Evolutionary conservation across 2,329 filamentous ascomycete genomes (phyloP), one percentile per base, ranked within the genome.

Genomic region (Cytospora schulzeri): DNA sequence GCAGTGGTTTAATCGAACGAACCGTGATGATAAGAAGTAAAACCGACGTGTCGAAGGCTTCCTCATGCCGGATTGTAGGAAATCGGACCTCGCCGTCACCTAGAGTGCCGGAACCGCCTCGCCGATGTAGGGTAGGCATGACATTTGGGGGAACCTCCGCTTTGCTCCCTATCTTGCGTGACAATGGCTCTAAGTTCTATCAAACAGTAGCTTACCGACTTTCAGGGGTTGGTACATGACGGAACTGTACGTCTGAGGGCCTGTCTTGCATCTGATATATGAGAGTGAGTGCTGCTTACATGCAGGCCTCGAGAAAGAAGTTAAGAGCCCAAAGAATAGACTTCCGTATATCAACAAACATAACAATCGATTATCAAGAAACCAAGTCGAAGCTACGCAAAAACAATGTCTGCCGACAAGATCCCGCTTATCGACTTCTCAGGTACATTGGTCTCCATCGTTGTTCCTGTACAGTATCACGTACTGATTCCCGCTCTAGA

Each of bases 381-480:
- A 12, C 6, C n/a, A 22, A 15, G 8, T 26, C 6, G 28, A 5
- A 24, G 24, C 45, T 29, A 19, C 14, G n/a, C n/a, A n/a, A n/a
- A n/a, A 14, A 60, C 33, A 14, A 66, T 66, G 64, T 60, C 64
- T 6, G 50, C 64, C 15, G 51, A 53, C 14, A 59, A 60, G 35
- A 66, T 66, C 14, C 61, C 64, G 14, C 57, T 66, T 17, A 61
- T 66, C 28, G 61, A 66, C n/a, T 66, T 66, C 33, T 50, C 61
- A 22, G 64, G 61, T 65, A 52, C 4, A 33, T 9, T 28, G 1
- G 12, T n/a, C 12, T 7, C 19, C 14, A 14, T 28, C 11, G 11
- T 15, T 5, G 22, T 9, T 1, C 17, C 4, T 19, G 15, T 19
- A 22, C 4, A 15, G 15, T 19, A 22, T 2, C 8, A n/a, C 29